These are phyloP conservation scores for Paramyrothecium sp. DNA, from an alignment of 2,329 filamentous ascomycete genomes.

Conservation along the genomic window DNA sequence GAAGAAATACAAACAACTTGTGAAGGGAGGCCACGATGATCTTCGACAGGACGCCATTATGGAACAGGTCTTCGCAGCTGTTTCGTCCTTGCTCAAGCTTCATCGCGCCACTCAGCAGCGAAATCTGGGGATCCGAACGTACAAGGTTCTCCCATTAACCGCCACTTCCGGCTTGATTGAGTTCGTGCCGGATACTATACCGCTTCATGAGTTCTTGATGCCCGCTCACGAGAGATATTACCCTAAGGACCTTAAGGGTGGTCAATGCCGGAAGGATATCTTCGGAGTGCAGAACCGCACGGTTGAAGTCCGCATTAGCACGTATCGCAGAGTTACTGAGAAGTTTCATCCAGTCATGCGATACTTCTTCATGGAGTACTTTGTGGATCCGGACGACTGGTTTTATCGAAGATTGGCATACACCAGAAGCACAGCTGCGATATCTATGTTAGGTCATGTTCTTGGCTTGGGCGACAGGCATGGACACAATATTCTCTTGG, in stretches of 20 bases:
- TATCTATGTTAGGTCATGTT: slow-evolving; percentile 92
- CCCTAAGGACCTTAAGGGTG: slow-evolving; percentile 77
- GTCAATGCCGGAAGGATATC: slow-evolving; percentile 77
- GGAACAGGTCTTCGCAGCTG: slow-evolving; percentile 98
- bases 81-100: slow-evolving; percentile 82
- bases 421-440: slow-evolving; percentile 87
- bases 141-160: slow-evolving; percentile 92
- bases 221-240: slow-evolving; percentile 86
- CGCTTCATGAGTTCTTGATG: slow-evolving; percentile 88
- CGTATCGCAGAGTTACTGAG: slow-evolving; percentile 75
- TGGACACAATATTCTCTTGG: slow-evolving; percentile 94
- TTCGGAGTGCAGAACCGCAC: slow-evolving; percentile 67
- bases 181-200: slow-evolving; percentile 91
- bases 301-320: slow-evolving; percentile 67
- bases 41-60: slow-evolving; percentile 96
- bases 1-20: slow-evolving; percentile 78
- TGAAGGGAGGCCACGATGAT: slow-evolving; percentile 95
- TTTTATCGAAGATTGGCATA: slow-evolving; percentile 87
- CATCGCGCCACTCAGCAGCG: slow-evolving; percentile 86
- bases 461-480: slow-evolving; percentile 92
- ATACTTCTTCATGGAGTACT: slow-evolving; percentile 96
- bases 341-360: slow-evolving; percentile 90
- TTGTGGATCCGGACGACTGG: slow-evolving; percentile 93
- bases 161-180: slow-evolving; percentile 88
- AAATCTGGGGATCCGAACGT: slow-evolving; percentile 87